Base-by-base conservation (phyloP, 257 asterid genomes). In the Przewalskia tangutica region DNA sequence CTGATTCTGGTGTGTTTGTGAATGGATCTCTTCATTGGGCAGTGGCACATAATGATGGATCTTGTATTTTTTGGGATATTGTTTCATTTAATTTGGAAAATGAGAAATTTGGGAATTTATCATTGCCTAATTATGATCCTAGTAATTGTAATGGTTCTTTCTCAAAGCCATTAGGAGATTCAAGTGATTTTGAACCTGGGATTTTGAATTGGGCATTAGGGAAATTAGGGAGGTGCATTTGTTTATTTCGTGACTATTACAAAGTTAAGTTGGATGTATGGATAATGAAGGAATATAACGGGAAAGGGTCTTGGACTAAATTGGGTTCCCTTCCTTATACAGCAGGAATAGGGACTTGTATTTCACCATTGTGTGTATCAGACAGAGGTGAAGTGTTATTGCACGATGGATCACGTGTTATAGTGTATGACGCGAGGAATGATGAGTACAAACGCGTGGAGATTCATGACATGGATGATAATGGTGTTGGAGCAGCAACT, bases 231-330 rank as follows among this genome's bases (percentile, higher is more conserved):
- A 89, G 76, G 8, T 81, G 85, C 53, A 34, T 90, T 82, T 81
- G 85, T 59, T 84, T 89, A 63, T 79, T 89, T 54, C 84, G 85
- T 59, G 53, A 82, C 51, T 55, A 78, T 62, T 18, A n/a, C 8
- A 68, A 12, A 5, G 48, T 11, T 51, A 51, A 77, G 7, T 84
- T 80, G 0, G 91, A 90, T 62, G 16, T 91, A 50, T 90, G 94
- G 94, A 80, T 91, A 51, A 16, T 91, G 87, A 89, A 86, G 80
- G 88, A 91, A 38, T 91, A 89, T 83, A 89, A 86, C 53, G 81
- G 83, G 36, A 83, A 60, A 46, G 88, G 88, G 59, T 88, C 90
- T 2, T 91, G 94, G 95, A 81, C 66, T 53, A 88, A 85, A 62
- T 27, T 86, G 42, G 62, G 79, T 50, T 80, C 88, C 20, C 79